Evolutionary conservation across 495 filamentous ascomycete genomes (phyloP), one percentile per base, ranked within the genome.

Genomic region (Podospora sp.): DNA sequence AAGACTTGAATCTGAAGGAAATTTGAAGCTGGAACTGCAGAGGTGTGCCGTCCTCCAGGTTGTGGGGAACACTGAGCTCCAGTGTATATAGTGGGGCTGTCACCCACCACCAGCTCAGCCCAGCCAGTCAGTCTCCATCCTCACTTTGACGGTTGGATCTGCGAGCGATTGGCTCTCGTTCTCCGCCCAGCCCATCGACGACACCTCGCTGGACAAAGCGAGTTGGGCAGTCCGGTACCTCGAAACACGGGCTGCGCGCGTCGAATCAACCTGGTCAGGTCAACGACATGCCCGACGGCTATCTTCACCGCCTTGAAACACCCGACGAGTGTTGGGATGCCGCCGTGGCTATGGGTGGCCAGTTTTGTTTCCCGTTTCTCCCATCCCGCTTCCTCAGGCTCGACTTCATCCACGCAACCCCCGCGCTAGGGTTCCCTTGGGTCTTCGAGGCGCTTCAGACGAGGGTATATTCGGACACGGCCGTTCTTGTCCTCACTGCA

Each of bases 361-460:
- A 36, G 9, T 63, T 68, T 64, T 60, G 60, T 63, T 64, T 68
- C 40, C 27, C 24, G 11, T 35, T 60, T 40, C 16, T 36, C n/a
- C 53, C 59, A 60, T 68, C 40, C 27, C 21, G 11, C 20, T 60
- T 40, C 27, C 16, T 46, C 40, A 46, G 5, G 40, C 40, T 46
- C 24, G 36, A 6, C 27, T 22, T 3, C 58, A 29, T 8, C 66
- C 21, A 18, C 46, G 2, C 24, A 65, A 18, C 40, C 40, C 40
- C 40, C 29, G 29, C 29, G 29, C 9, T 46, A 11, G 40, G 16
- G 16, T 12, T 18, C 40, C 40, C 40, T 46, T 46, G 40, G 40
- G 16, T 14, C 11, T 46, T 18, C 40, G 16, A 46, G 40, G 40
- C 40, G 40, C 40, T 46, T 14, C 40, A 11, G 12, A 46, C 16